Conservation (phyloP, 2,329 filamentous ascomycete genomes). For the Ambrosiella cleistominuta region DNA sequence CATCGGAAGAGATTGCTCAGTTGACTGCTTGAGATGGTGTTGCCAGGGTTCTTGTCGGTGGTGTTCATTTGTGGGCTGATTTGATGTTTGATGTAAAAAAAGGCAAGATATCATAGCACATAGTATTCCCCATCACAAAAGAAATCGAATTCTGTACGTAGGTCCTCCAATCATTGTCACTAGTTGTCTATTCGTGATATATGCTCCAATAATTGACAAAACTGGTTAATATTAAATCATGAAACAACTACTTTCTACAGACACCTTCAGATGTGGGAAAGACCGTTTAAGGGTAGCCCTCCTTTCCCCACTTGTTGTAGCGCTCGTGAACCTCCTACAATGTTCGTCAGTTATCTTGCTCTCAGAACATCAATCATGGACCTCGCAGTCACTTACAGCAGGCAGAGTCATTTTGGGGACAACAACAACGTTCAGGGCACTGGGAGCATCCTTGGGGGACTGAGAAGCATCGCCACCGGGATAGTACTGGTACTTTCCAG, state of each 20-base stretch:
- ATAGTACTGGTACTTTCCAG: slow-evolving; percentile 61
- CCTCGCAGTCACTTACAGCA: slow-evolving; percentile 39
- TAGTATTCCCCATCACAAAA: too few relatives aligned
- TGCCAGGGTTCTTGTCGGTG: too few relatives aligned
- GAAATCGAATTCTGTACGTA: too few relatives aligned
- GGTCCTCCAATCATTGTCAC: too few relatives aligned
- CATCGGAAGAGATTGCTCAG: slow-evolving; percentile 40
- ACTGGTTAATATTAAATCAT: not conserved
- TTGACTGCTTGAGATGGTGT: slow-evolving; percentile 20
- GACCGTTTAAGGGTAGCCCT: slow-evolving; percentile 50
- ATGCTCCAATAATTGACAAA: not conserved
- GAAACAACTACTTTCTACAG: not conserved
- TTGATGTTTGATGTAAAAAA: too few relatives aligned
- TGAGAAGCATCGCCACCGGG: slow-evolving; percentile 66
- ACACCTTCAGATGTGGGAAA: not conserved
- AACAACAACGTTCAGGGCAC: slow-evolving; percentile 86
- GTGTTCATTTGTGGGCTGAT: too few relatives aligned
- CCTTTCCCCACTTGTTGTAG: slow-evolving; percentile 99
- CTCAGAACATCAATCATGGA: not conserved
- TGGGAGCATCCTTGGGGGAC: slow-evolving; percentile 74
- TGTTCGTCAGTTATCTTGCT: not conserved
- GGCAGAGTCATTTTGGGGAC: slow-evolving; percentile 86
- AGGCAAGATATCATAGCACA: too few relatives aligned
- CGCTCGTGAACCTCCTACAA: slow-evolving; percentile 72
- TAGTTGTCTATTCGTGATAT: too few relatives aligned